phyloP scores from a whole-genome alignment of 768 basidiomycete genomes.

The Hericium alpestre region DNA sequence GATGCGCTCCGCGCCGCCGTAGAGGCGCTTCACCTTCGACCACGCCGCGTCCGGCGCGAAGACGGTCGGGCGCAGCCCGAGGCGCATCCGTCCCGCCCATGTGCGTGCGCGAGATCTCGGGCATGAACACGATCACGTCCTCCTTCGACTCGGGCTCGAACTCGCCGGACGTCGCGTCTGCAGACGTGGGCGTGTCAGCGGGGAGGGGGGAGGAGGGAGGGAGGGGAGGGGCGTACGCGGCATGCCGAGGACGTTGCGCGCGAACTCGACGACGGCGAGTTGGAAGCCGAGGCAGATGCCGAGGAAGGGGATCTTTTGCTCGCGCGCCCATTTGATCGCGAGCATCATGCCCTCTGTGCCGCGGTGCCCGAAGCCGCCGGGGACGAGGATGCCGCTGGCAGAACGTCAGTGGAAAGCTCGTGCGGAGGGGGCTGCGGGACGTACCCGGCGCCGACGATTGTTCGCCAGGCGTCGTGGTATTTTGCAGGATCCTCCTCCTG shows the following conservation, averaged over 20 bases:
- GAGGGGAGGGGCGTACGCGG: conserved; percentile 32
- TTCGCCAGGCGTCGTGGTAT: conserved; percentile 94
- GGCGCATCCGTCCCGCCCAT: conserved; percentile 99
- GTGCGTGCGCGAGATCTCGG: conserved; percentile 94
- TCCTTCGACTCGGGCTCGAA: conserved; percentile 52
- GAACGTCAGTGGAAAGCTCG: conserved; percentile 5
- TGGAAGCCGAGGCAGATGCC: conserved; percentile 98
- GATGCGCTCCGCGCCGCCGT: conserved; percentile 69
- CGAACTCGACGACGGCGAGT: conserved; percentile 92
- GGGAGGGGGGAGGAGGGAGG: not conserved
- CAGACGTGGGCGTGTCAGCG: conserved; percentile 5
- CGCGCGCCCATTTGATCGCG: conserved; percentile 94
- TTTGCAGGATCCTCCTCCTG: conserved; percentile 72
- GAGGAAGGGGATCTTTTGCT: conserved; percentile 89
- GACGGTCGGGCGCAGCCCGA: conserved; percentile 94
- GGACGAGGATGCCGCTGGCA: conserved; percentile 85
- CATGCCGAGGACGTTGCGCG: conserved; percentile 69
- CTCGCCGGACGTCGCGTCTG: conserved; percentile 82
- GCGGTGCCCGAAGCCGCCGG: conserved; percentile 88
- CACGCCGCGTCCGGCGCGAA: conserved; percentile 68
- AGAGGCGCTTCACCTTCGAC: conserved; percentile 68
- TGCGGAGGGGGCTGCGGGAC: conserved; percentile 16
- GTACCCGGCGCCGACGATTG: conserved; percentile 81
- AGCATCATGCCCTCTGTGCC: conserved; percentile 97
- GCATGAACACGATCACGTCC: conserved; percentile 93